Evolutionary conservation across 2,329 filamentous ascomycete genomes (phyloP).

Genomic region (Curvularia hawaiiensis): DNA sequence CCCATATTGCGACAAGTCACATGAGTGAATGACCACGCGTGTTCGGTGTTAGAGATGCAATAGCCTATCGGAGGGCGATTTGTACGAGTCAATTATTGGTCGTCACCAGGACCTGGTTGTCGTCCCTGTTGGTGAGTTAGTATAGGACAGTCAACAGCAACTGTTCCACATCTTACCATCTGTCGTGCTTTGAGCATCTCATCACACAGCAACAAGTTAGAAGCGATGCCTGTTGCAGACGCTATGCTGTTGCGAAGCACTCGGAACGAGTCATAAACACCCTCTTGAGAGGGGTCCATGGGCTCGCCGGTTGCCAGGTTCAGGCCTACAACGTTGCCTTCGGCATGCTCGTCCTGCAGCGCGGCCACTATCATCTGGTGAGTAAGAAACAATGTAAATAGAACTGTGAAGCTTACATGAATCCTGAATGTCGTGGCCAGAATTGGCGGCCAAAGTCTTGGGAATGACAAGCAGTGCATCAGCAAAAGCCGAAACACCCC

Average conservation of each 20-base stretch:
- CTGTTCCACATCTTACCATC: slow-evolving; percentile 63
- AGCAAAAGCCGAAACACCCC: slow-evolving; percentile 91
- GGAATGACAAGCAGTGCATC: slow-evolving; percentile 95
- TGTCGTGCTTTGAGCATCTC: slow-evolving; percentile 97
- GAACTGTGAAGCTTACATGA: slow-evolving; percentile 66
- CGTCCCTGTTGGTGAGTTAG: slow-evolving; percentile 32
- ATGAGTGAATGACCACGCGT: background rate
- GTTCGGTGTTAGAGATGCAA: background rate
- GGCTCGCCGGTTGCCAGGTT: slow-evolving; percentile 86
- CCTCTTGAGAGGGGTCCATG: slow-evolving; percentile 92
- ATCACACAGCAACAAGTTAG: slow-evolving; percentile 92
- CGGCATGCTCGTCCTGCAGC: slow-evolving; percentile 82
- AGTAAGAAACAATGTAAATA: slow-evolving; percentile 17
- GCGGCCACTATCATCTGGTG: slow-evolving; percentile 67
- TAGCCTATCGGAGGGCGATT: slow-evolving; percentile 1
- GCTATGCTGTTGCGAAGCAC: slow-evolving; percentile 93
- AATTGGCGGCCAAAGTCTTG: slow-evolving; percentile 95
- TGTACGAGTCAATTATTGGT: slow-evolving; percentile 13
- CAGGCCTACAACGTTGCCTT: slow-evolving; percentile 85
- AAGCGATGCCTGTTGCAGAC: slow-evolving; percentile 92
- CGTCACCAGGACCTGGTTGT: slow-evolving; percentile 34
- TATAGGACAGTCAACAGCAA: background rate
- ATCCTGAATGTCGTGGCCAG: slow-evolving; percentile 96
- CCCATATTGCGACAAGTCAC: background rate
- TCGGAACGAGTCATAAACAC: slow-evolving; percentile 95